phyloP scores from a whole-genome alignment of 305 asterid genomes.

The Lippia alba region DNA sequence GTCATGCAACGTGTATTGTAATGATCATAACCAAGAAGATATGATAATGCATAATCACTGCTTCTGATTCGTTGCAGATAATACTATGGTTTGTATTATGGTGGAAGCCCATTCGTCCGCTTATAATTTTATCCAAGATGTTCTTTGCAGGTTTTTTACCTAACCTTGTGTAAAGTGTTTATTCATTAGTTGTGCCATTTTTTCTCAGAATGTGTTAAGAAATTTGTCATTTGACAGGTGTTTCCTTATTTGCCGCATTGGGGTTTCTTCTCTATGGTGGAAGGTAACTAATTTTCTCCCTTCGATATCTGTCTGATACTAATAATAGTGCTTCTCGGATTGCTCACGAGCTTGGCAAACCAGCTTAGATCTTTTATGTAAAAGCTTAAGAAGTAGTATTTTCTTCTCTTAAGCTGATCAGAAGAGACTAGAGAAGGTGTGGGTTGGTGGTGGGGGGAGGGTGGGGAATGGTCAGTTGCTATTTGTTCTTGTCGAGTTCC shows the following conservation, averaged over 20 bases:
- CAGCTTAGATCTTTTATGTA: conserved; percentile 4
- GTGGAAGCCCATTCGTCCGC: conserved; percentile 81
- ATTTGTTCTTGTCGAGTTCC: background rate
- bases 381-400: conserved; percentile 1
- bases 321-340: conserved; percentile 2
- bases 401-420: conserved; percentile 5
- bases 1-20: background rate
- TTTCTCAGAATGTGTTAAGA: conserved; percentile 36
- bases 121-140: conserved; percentile 77
- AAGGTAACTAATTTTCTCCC: conserved; percentile 55
- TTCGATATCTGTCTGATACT: conserved; percentile 20
- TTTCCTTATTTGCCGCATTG: conserved; percentile 87
- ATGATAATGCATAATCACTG: conserved; percentile 20
- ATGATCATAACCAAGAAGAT: background rate
- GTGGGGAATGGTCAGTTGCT: no score
- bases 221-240: conserved; percentile 60
- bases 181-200: conserved; percentile 21
- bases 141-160: conserved; percentile 87
- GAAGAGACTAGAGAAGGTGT: background rate
- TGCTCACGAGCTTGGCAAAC: conserved; percentile 7
- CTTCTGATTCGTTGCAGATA: conserved; percentile 56
- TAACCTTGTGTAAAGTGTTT: background rate
- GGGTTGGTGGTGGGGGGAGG: no score
- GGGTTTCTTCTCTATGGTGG: conserved; percentile 98
- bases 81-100: conserved; percentile 78